phyloP scores from a whole-genome alignment of 2,329 filamentous ascomycete genomes.

The Colletotrichum echinochloae region DNA sequence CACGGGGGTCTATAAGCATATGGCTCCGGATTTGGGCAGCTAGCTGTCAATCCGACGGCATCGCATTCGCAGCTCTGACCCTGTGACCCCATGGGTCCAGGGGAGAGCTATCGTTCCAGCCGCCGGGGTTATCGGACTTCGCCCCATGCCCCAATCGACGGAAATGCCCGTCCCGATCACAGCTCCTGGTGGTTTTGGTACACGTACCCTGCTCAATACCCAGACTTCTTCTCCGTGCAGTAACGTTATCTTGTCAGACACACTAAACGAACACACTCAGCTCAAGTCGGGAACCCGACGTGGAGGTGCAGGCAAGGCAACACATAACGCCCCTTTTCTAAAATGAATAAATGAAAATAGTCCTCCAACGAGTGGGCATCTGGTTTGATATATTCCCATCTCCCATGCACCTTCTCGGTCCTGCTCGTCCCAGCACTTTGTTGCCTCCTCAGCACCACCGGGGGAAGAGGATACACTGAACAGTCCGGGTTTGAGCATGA shows the following conservation, averaged over 20 bases:
- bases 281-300: neutral
- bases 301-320: neutral
- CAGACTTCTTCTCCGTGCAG: no score
- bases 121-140: slow-evolving; percentile 4
- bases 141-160: slow-evolving; percentile 18
- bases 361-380: neutral
- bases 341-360: no score
- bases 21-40: neutral
- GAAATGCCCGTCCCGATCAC: slow-evolving; percentile 2
- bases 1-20: neutral
- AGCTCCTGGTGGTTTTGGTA: slow-evolving; percentile 7
- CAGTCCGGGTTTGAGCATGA: neutral
- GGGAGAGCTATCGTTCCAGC: neutral
- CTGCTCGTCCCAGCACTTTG: neutral
- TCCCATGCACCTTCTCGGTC: neutral
- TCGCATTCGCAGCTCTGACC: neutral
- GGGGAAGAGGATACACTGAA: neutral
- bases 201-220: no score
- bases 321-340: neutral
- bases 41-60: neutral
- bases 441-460: neutral
- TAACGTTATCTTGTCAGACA: no score
- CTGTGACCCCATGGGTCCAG: neutral
- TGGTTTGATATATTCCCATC: neutral
- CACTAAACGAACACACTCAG: neutral